Evolutionary conservation across 352 stramenopile genomes (phyloP), one percentile per base, ranked within the genome.

Genomic region (Phytophthora pluvialis): DNA sequence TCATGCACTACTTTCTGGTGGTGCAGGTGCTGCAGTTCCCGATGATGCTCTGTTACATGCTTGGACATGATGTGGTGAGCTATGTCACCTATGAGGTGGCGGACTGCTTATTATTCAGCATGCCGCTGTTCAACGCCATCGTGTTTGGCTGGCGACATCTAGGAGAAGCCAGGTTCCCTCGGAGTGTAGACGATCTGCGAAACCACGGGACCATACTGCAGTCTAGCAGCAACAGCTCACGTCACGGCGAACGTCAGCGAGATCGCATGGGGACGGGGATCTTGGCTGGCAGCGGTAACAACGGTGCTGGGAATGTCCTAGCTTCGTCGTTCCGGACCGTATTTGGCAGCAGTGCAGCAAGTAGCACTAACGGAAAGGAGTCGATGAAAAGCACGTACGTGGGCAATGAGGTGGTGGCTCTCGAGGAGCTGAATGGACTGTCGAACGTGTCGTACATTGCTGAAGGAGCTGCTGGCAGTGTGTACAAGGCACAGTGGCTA

Each of bases 401-500:
- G 33, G 75, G 59, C 16, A 75, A 77, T 52, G 77, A 89, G 5
- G 67, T 75, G 13, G 70, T 83, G 48, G 67, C 70, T 32, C 65
- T 90, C 1, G 80, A 89, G 42, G 79, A 90, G 38, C 56, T 90
- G 9, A 77, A 88, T 33, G 81, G 79, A 5, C 67, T 90, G 16
- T 83, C 67, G 11, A 78, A 86, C 38, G 61, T 90, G 16, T 56
- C 55, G 3, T 90, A 83, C 32, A 78, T 90, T 29, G 81, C 77
- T 3, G 81, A 90, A 70, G 81, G 81, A 49, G 81, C 81, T n/a
- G 64, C 73, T 12, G 81, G 81, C 0, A 84, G 70, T 44, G 81
- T 90, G 7, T 89, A 75, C 65, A 89, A 89, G 50, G 79, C 79
- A 3, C 75, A 82, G n/a, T 90, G 81, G 81, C 71, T 90, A 5